Evolutionary conservation across 2,329 filamentous ascomycete species (phyloP), one percentile per base, ranked within the genome.

Genomic region (Paecilomyces sp.): DNA sequence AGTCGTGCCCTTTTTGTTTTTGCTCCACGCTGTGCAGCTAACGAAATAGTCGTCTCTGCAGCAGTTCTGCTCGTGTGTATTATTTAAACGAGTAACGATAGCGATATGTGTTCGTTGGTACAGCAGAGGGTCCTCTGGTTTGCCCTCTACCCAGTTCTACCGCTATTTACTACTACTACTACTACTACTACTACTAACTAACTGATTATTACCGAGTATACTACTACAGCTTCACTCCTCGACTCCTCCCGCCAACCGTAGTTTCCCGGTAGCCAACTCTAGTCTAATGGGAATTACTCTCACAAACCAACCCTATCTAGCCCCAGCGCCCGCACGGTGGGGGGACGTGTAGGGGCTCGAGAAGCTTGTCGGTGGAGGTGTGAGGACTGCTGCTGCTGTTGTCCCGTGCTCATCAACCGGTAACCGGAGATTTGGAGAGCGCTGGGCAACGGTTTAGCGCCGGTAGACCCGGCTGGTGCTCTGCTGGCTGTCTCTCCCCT

Each of bases 351-450:
- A 47, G 36, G 36, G 36, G 36, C 41, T 47, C 41, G 15, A 47
- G 41, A 47, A 47, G 41, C 41, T 47, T 22, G 41, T 18, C n/a
- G 41, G 41, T 47, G 41, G 41, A 47, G 41, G 36, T 41, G 15
- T 47, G 41, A 47, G 41, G 41, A 47, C 18, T 47, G 36, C 36
- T 41, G 18, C 50, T 53, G 7, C 28, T n/a, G 13, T 30, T 53
- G 51, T 53, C 51, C 51, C 51, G 51, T 53, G 51, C 51, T 41
- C 30, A 9, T 56, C 36, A 41, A 56, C 55, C 55, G 55, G 55
- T 56, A 56, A 56, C 55, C 55, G 33, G 55, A 56, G 25, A 50
- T 50, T 56, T 56, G 54, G 31, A 25, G 54, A 56, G 54, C 15
- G 30, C 24, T 55, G 55, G 55, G 55, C 55, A 56, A 36, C 12